Evolutionary conservation across 345 rosid species (phyloP).

Genomic region (Acer negundo): DNA sequence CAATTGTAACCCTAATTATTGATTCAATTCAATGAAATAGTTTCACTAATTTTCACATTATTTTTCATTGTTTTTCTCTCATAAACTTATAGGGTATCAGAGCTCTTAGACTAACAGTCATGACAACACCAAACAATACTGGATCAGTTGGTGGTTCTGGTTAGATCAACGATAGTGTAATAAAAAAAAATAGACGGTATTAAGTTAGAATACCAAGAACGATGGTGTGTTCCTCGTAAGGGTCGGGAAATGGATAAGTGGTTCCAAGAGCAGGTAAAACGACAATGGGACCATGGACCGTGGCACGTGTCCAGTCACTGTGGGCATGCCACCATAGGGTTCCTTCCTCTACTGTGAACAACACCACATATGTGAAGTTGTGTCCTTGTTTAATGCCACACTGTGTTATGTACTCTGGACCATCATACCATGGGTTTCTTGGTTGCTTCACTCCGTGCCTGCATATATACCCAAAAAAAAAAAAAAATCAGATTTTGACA

Average conservation of each 20-base stretch:
- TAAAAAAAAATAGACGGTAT: neutral
- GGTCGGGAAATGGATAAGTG: conserved; percentile 33
- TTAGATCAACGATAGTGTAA: too few relatives aligned
- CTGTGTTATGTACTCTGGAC: conserved; percentile 54
- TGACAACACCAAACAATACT: too few relatives aligned
- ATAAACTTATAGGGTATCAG: too few relatives aligned
- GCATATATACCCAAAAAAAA: neutral
- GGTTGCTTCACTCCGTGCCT: conserved; percentile 56
- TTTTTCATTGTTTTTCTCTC: too few relatives aligned
- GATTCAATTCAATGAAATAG: too few relatives aligned
- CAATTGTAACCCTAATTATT: too few relatives aligned
- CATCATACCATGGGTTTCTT: conserved; percentile 49
- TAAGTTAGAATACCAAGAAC: conserved; percentile 25
- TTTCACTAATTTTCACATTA: too few relatives aligned
- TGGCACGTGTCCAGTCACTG: conserved; percentile 50
- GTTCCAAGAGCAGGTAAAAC: conserved; percentile 26
- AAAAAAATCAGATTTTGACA: neutral
- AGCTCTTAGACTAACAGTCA: too few relatives aligned
- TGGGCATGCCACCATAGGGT: conserved; percentile 65
- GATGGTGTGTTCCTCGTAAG: conserved; percentile 39
- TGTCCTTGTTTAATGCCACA: conserved; percentile 44
- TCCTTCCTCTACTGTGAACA: conserved; percentile 40
- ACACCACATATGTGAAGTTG: conserved; percentile 39
- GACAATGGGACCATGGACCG: conserved; percentile 45
- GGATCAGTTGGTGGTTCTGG: too few relatives aligned